Base-by-base conservation (phyloP, 805 yeast genomes). In the Zygoascus bituminiphila region DNA sequence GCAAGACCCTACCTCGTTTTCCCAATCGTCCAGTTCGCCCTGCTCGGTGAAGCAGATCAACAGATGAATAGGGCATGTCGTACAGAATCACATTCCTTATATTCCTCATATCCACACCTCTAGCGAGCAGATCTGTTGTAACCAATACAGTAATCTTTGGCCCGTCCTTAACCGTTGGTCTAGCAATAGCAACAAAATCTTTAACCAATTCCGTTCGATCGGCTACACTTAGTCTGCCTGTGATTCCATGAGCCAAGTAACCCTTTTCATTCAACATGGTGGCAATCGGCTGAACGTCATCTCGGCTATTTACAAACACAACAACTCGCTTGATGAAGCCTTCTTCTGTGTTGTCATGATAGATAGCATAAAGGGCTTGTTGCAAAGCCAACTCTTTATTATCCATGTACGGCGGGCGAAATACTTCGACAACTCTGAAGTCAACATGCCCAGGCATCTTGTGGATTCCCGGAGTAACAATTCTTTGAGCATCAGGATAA, bases 11-110 rank as follows among this genome's bases (percentile, higher is more conserved):
- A 12, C 98, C 98, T 33, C 83, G 74, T 59, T 83, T 88, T 41
- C 84, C 85, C 84, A 89, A 82, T 62, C 98, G 71, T 2, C 96
- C 97, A 0, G 97, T 91, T 67, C 98, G 77, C 1, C 98, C 98
- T 1, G 87, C 83, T 52, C 98, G 72, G 63, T 91, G 98, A 19
- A 91, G 79, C 51, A 91, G 70, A 65, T 91, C 98, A 17, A 87
- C 81, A 0, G 96, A 78, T 14, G 84, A 81, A 46, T 76, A 75
- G 5, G 98, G 98, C 41, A 88, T 78, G 61, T 91, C 97, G 69
- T 82, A 83, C 45, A 93, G 67, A 23, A 91, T 73, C 10, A 91
- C 86, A 57, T 88, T 88, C 55, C 88, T 75, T 25, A 93, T 79
- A 15, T 84, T 84, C 48, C 76, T 75, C 66, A 93, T 88, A 60